phyloP scores from a whole-genome alignment of 768 basidiomycete genomes.

The Amanita brunnescens region DNA sequence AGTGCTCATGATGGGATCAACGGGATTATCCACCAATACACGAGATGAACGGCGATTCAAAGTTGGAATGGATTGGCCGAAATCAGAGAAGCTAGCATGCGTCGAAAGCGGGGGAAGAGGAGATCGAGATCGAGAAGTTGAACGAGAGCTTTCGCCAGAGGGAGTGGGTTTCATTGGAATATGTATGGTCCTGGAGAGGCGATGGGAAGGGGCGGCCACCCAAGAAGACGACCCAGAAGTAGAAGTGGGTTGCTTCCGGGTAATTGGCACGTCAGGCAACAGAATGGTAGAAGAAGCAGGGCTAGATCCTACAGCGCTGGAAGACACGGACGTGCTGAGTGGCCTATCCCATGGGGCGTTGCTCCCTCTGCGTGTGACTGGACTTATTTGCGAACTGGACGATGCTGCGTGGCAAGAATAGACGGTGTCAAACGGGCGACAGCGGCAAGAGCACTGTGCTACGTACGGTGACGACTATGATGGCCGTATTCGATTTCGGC shows the following conservation, averaged over 20 bases:
- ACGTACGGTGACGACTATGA: conserved; percentile 74
- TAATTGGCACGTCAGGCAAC: conserved; percentile 55
- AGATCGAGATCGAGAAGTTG: conserved; percentile 90
- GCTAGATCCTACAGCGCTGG: conserved; percentile 47
- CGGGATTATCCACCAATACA: conserved; percentile 75
- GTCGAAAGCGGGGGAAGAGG: conserved; percentile 69
- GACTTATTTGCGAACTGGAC: conserved; percentile 54
- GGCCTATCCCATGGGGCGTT: conserved; percentile 62
- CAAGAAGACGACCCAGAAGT: conserved; percentile 43
- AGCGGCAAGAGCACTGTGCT: conserved; percentile 26
- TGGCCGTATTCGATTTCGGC: conserved; percentile 59
- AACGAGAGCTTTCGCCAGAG: conserved; percentile 83
- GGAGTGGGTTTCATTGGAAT: conserved; percentile 56
- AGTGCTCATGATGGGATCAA: conserved; percentile 83
- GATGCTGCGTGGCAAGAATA: conserved; percentile 36
- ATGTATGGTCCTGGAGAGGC: conserved; percentile 80
- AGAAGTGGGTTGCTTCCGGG: conserved; percentile 48
- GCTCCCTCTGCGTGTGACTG: conserved; percentile 59
- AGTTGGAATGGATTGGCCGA: conserved; percentile 28
- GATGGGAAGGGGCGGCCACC: conserved; percentile 57
- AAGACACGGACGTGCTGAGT: conserved; percentile 45
- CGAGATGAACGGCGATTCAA: conserved; percentile 72
- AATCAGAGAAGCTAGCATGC: conserved; percentile 59
- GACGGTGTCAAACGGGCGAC: neutral
- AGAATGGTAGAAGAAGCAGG: conserved; percentile 52